Percentiles rank a stretch among this genome's conserved stretches.
phyloP scores from a whole-genome alignment of 2,329 filamentous ascomycete genomes.

The Diaporthe ampelina region DNA sequence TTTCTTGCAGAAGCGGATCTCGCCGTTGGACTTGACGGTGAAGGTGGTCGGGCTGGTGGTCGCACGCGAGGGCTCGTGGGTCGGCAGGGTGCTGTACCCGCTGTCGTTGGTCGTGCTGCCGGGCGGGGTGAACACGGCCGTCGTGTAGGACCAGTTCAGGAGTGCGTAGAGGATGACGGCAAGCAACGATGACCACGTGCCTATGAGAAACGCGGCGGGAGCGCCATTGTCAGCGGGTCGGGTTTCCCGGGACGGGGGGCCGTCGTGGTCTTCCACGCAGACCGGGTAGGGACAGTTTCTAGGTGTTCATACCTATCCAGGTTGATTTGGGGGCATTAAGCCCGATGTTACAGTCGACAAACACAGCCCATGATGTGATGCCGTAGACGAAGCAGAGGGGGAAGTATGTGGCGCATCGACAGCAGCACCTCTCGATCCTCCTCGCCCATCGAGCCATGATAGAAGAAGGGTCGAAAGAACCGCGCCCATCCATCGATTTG shows the following conservation, averaged over 20 bases:
- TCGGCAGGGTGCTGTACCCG: constrained; percentile 86
- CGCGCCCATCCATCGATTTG: constrained; percentile 41
- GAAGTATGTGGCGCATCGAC: constrained; percentile 82
- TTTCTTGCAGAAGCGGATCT: constrained; percentile 94
- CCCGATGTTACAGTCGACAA: constrained; percentile 84
- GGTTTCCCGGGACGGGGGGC: neutral
- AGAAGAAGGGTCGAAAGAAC: constrained; percentile 51
- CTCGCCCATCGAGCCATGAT: constrained; percentile 75
- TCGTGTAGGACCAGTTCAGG: constrained; percentile 90
- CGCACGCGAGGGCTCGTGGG: constrained; percentile 66
- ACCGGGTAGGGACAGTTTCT: neutral
- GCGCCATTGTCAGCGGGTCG: constrained; percentile 42
- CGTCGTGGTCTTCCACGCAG: neutral
- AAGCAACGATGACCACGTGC: constrained; percentile 69
- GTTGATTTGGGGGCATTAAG: constrained; percentile 63
- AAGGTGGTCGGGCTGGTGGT: constrained; percentile 77
- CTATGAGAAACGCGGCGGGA: constrained; percentile 52
- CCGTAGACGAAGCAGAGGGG: constrained; percentile 92
- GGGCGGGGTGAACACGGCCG: constrained; percentile 92
- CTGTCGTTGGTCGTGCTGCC: constrained; percentile 76
- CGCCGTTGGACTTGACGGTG: constrained; percentile 93
- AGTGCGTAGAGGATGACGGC: constrained; percentile 81
- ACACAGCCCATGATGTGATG: constrained; percentile 94
- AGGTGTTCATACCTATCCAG: constrained; percentile 68
- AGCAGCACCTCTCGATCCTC: constrained; percentile 86